These are phyloP conservation scores for Prunus salicina DNA, from an alignment of 306 rosid genomes.

Conservation along the genomic window DNA sequence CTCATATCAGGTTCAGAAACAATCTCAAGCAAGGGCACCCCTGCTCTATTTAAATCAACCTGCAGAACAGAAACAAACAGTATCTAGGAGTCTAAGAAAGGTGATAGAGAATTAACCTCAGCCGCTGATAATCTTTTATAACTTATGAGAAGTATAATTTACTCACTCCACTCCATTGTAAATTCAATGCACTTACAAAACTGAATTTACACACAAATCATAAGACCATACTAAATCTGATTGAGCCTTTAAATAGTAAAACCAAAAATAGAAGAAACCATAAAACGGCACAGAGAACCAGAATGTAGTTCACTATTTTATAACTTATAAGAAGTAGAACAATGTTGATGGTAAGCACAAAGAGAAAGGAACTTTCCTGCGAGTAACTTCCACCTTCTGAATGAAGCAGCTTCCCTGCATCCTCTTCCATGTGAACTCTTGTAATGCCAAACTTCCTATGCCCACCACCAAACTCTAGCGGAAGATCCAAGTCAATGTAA, in stretches of 20 bases:
- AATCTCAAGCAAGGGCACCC: constrained; percentile 96
- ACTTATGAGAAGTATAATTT: neutral
- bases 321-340: neutral
- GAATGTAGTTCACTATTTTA: neutral
- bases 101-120: neutral
- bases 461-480: constrained; percentile 85
- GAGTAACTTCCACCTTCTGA: constrained; percentile 76
- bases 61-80: constrained; percentile 27
- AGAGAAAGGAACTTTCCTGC: constrained; percentile 43
- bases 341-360: constrained; percentile 2
- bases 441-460: constrained; percentile 88
- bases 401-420: constrained; percentile 92
- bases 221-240: neutral
- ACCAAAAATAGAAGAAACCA: neutral
- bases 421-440: constrained; percentile 99
- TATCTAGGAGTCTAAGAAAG: neutral
- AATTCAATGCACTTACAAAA: neutral
- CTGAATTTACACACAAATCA: neutral
- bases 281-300: neutral
- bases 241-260: neutral
- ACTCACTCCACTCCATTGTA: neutral
- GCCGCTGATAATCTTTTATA: neutral
- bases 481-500: constrained; percentile 77
- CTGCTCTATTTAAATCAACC: constrained; percentile 98
- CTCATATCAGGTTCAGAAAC: constrained; percentile 99